Base-by-base conservation (phyloP, 83 land plant genomes). In the Picea abies region DNA sequence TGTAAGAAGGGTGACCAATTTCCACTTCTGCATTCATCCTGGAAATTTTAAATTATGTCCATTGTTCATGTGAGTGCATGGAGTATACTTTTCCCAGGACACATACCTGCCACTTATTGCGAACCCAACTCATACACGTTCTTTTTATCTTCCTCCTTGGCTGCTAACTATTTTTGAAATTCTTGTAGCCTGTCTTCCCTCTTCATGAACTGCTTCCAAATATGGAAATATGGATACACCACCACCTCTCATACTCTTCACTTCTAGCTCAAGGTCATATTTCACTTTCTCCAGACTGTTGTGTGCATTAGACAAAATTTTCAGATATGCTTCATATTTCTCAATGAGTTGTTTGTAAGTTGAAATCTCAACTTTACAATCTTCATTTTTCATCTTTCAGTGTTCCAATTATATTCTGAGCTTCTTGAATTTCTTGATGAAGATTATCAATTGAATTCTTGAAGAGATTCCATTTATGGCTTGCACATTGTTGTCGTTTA, bases 231-330 rank as follows among this genome's bases (percentile, higher is more conserved):
- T 81, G 1, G 82, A 62, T 1, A 78, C 82, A 56, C 80, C 88
- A 82, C 90, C 90, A 64, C 80, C 83, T 78, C 84, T 87, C 68
- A 92, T 76, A 23, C 84, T 81, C 84, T 88, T 93, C 35, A 89
- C 85, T 85, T 98, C 96, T 32, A 83, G 63, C 78, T 98, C 99
- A 16, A 96, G 84, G 5, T 85, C 89, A 76, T 82, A 83, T 76
- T 96, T 98, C 60, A 83, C 90, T 82, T 95, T 94, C 83, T 98
- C 99, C 60, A 98, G 85, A 83, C 91, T 90, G 87, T 98, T 98
- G 85, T 98, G 96, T 7, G 99, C 99, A 85, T 90, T 95, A 37
- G 99, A 98, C 5, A 98, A 80, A 81, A 91, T 90, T 85, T 92
- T 86, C n/a, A 98, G 89, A 68, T 98, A 95, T 64, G 90, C 85